A percentile compares a stretch with the other conserved stretches of the same genome.
These are phyloP conservation scores for Hypoxylon sp. DNA, from an alignment of 2,329 filamentous ascomycete genomes.

Conservation along the genomic window DNA sequence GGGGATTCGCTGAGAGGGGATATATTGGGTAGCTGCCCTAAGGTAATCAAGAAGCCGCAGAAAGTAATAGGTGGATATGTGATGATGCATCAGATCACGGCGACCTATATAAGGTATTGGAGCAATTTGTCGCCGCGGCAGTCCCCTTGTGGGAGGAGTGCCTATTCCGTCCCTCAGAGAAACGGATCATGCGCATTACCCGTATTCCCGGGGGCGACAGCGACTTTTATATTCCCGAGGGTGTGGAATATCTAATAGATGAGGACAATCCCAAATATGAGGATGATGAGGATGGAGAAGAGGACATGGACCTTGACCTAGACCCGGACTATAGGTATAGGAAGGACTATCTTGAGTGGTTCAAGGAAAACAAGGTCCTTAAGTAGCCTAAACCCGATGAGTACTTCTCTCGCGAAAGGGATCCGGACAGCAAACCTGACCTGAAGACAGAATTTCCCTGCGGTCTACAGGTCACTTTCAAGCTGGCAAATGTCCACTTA, in stretches of 20 bases:
- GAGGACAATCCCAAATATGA: constrained; percentile 5
- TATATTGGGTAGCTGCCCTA: too few species aligned
- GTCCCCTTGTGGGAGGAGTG: constrained; percentile 62
- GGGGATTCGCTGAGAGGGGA: too few species aligned
- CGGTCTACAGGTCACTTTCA: constrained; percentile 72
- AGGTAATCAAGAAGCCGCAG: too few species aligned
- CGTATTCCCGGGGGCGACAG: constrained; percentile 9
- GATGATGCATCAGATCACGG: constrained; percentile 55
- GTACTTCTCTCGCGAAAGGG: constrained; percentile 27
- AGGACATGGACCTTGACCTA: too few species aligned
- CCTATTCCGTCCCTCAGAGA: constrained; percentile 19
- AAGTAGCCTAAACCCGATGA: constrained; percentile 42
- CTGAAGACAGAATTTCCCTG: constrained; percentile 49
- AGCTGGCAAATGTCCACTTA: constrained; percentile 72
- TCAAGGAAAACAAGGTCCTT: constrained; percentile 34
- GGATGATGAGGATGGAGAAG: constrained; percentile 8
- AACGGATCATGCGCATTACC: constrained; percentile 34
- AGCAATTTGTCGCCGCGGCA: constrained; percentile 57
- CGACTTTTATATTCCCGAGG: constrained; percentile 34
- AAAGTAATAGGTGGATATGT: too few species aligned
- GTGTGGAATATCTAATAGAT: constrained; percentile 39
- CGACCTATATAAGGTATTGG: constrained; percentile 58
- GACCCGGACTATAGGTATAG: constrained; percentile 32
- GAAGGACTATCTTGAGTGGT: constrained; percentile 37
- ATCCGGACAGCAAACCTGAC: constrained; percentile 39